Evolutionary conservation across 2,329 filamentous ascomycete genomes (phyloP), one percentile per base, ranked within the genome.

Genomic region (Atkinsonella hypoxylon): DNA sequence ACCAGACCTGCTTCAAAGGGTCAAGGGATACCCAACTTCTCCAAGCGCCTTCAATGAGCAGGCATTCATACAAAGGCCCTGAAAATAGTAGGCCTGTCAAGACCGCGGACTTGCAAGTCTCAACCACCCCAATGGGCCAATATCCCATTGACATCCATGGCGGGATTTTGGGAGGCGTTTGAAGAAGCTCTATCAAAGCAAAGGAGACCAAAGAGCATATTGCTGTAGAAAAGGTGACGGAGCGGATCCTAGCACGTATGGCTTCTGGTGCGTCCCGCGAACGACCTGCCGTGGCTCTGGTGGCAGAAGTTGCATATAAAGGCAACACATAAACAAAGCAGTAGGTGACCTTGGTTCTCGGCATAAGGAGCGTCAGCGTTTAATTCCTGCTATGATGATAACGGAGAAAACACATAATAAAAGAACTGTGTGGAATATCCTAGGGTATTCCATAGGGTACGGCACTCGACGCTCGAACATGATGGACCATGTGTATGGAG

Each of bases 281-380:
- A 30, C 94, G 78, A 50, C 77, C 80, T 26, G 81, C 77, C 8
- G 88, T 93, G 7, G 90, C 89, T 48, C 90, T 81, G 5, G 91
- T 94, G 18, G 81, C 77, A 4, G 81, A 68, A 18, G 85, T 93
- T 55, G 91, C 74, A 72, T 98, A 96, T 68, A 97, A 89, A 22
- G 93, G 91, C 3, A 87, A 72, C 59, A 98, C 87, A 70, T 97
- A 98, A 70, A 89, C 70, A 58, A 89, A 67, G n/a, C 89, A 95
- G 69, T 94, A 95, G 54, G 83, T 67, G 55, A 90, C 70, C 87
- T 63, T 32, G 17, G 51, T 15, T 20, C 34, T 15, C 20, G 26
- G 7, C 12, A 9, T 9, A 9, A 8, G 13, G 30, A n/a, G 17
- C 10, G 45, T 53, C 39, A 52, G 51, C 22, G 26, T 4, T 26